Conservation (phyloP, 768 basidiomycete species). For the Russula lepida region DNA sequence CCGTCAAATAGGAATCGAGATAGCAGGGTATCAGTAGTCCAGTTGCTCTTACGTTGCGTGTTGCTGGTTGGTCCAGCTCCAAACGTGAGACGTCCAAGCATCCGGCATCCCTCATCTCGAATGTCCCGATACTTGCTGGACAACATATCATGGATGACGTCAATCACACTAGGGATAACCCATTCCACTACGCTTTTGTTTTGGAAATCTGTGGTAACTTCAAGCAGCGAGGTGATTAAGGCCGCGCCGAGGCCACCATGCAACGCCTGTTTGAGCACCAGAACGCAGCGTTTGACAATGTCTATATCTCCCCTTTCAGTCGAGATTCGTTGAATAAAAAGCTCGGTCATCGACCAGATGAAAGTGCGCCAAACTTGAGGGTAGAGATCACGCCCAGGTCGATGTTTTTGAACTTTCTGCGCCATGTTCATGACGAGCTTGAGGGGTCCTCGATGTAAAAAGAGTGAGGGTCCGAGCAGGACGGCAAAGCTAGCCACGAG, state of each 20-base stretch:
- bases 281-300: conserved; percentile 4
- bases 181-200: not conserved
- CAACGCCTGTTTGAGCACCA: conserved; percentile 13
- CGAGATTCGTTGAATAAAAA: conserved; percentile 1
- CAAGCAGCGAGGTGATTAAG: conserved; percentile 4
- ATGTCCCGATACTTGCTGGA: conserved; percentile 1
- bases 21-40: conserved; percentile 1
- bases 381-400: conserved; percentile 13
- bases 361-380: conserved; percentile 17
- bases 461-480: conserved; percentile 14
- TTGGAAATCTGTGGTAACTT: not conserved
- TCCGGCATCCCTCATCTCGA: not conserved
- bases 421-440: conserved; percentile 12
- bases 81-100: conserved; percentile 4
- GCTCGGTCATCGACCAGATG: conserved; percentile 18
- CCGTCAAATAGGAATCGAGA: conserved; percentile 8
- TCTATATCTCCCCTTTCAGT: not conserved
- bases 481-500: conserved; percentile 5
- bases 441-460: conserved; percentile 8
- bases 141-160: conserved; percentile 15
- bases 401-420: conserved; percentile 7
- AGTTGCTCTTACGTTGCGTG: not conserved
- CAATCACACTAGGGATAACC: not conserved
- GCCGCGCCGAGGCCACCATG: conserved; percentile 9
- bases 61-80: not conserved